These are phyloP conservation scores for Globisporangium alternatum DNA, from an alignment of 352 stramenopile species.

Conservation along the genomic window DNA sequence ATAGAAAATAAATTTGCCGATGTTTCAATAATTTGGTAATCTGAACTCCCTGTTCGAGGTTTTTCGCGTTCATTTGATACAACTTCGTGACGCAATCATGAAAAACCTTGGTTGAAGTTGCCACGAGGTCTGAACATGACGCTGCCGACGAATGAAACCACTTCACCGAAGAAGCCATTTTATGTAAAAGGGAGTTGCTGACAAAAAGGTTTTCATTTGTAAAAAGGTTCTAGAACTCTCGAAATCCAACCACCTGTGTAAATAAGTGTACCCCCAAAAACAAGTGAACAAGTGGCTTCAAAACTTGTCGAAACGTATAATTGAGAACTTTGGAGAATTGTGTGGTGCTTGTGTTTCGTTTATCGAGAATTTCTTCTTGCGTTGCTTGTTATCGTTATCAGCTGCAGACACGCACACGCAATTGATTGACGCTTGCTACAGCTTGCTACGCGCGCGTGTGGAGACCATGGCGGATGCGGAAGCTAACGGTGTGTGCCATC, in stretches of 20 bases:
- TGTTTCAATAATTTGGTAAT: too few relatives aligned
- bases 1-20: too few relatives aligned
- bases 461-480: neutral
- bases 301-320: neutral
- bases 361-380: slow-evolving; percentile 1
- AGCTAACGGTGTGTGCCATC: neutral
- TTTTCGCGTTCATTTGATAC: too few relatives aligned
- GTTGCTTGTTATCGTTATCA: slow-evolving; percentile 9
- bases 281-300: neutral
- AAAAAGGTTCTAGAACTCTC: neutral
- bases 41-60: too few relatives aligned
- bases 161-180: slow-evolving; percentile 11
- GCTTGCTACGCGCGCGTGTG: neutral
- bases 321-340: slow-evolving; percentile 3
- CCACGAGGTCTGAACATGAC: slow-evolving; percentile 45
- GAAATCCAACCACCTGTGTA: neutral
- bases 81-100: too few relatives aligned
- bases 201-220: neutral
- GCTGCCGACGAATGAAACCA: slow-evolving; percentile 39
- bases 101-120: slow-evolving; percentile 54
- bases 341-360: neutral
- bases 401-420: neutral
- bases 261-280: neutral
- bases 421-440: neutral
- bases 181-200: too few relatives aligned